Evolutionary conservation across 1,284 basidiomycete genomes (phyloP).

Genomic region (Fomitopsis schrenkii): DNA sequence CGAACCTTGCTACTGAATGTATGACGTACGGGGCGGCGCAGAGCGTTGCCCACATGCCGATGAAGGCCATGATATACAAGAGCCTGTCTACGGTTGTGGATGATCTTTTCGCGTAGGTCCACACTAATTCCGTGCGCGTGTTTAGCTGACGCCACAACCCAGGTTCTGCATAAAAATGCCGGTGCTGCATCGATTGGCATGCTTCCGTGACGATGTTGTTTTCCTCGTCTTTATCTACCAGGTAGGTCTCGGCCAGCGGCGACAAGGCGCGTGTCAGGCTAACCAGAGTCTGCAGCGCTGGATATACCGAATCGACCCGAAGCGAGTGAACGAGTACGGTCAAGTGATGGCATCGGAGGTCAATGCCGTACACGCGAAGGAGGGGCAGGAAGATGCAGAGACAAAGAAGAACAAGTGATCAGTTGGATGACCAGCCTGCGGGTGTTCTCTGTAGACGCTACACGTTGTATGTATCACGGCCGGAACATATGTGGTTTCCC

Average conservation of each 20-base stretch:
- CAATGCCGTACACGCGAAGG: constrained; percentile 36
- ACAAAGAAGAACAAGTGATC: constrained; percentile 39
- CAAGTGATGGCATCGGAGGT: constrained; percentile 65
- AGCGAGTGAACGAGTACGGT: constrained; percentile 94
- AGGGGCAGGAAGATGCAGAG: constrained; percentile 16
- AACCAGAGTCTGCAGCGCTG: constrained; percentile 56
- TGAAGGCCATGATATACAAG: constrained; percentile 98
- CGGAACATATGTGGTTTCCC: constrained; percentile 17
- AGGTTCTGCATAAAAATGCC: constrained; percentile 97
- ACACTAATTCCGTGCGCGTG: background rate
- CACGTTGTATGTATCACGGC: constrained; percentile 20
- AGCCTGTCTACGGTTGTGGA: constrained; percentile 87
- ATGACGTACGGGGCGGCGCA: constrained; percentile 10
- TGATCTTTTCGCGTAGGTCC: constrained; percentile 82
- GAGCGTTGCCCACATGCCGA: constrained; percentile 91
- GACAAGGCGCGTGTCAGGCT: constrained; percentile 6
- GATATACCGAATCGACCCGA: constrained; percentile 94
- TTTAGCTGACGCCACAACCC: constrained; percentile 15
- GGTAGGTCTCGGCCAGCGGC: constrained; percentile 34
- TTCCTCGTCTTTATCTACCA: constrained; percentile 86
- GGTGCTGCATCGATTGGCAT: constrained; percentile 83
- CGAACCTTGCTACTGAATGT: background rate
- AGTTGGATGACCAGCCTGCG: constrained; percentile 6
- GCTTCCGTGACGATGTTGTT: constrained; percentile 90
- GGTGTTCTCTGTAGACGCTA: constrained; percentile 1